These are phyloP conservation scores for Rhizopogon vesiculosus DNA, from an alignment of 768 basidiomycete genomes.

Conservation along the genomic window DNA sequence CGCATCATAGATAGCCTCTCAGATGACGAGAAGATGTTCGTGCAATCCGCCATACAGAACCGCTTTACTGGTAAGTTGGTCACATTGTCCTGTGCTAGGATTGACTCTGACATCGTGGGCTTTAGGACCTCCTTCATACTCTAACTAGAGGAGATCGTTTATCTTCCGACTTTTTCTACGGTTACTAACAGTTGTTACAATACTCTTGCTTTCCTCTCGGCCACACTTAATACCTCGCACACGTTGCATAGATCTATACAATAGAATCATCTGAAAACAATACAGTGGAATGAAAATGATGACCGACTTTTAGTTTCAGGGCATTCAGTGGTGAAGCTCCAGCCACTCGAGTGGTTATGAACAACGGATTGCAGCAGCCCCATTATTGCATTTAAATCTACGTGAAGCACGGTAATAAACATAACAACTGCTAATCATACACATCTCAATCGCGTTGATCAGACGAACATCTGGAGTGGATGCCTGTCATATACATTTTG, in stretches of 20 bases:
- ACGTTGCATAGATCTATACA: background rate
- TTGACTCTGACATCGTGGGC: background rate
- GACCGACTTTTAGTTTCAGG: too few species aligned
- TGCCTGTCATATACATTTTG: constrained; percentile 87
- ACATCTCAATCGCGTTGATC: constrained; percentile 10
- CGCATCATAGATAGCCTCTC: constrained; percentile 70
- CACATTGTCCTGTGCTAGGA: background rate
- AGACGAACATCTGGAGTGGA: constrained; percentile 81
- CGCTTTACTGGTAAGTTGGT: constrained; percentile 53
- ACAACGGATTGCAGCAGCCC: background rate
- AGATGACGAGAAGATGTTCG: constrained; percentile 61
- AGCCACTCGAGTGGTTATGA: too few species aligned
- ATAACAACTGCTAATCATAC: constrained; percentile 2
- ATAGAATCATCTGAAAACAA: background rate
- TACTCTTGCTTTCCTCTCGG: background rate
- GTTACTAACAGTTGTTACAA: background rate
- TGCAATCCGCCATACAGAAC: constrained; percentile 60
- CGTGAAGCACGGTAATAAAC: background rate
- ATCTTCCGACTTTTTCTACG: background rate
- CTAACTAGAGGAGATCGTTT: constrained; percentile 13
- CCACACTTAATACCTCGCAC: background rate
- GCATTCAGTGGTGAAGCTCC: too few species aligned
- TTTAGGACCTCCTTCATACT: constrained; percentile 39
- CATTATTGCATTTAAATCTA: background rate
- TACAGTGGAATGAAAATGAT: too few species aligned